phyloP scores from a whole-genome alignment of 345 rosid genomes.

The Eucalyptus cladocalyx region DNA sequence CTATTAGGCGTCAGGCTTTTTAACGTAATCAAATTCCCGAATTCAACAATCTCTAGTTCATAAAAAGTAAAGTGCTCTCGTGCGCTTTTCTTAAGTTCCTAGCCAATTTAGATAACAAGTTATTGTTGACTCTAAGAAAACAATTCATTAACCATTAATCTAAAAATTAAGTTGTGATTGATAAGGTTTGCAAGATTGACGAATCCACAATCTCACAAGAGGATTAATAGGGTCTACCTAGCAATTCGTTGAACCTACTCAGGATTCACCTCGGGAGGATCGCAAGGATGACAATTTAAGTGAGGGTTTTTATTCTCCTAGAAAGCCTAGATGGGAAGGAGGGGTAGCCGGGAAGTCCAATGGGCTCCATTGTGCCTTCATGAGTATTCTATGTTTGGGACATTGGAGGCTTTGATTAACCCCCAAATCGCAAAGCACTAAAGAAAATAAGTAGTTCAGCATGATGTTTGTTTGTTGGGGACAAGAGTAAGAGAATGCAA shows the following conservation, averaged over 20 bases:
- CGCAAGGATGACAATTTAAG: not conserved
- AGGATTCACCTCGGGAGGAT: not conserved
- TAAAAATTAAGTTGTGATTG: not conserved
- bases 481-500: not conserved
- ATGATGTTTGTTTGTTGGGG: not conserved
- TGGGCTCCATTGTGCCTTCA: not conserved
- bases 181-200: not conserved
- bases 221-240: not conserved
- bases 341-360: not conserved
- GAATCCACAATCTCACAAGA: accelerated
- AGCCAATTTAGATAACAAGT: not conserved
- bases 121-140: not conserved
- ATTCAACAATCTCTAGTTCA: not conserved
- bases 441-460: not conserved
- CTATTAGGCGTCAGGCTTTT: accelerated
- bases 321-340: not conserved
- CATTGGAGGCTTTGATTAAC: not conserved
- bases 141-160: not conserved
- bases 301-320: not conserved
- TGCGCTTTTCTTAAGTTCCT: not conserved
- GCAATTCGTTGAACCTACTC: not conserved
- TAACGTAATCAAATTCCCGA: accelerated
- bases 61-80: not conserved
- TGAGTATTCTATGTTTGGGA: not conserved
- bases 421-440: not conserved